Base-by-base conservation (phyloP, 1,284 basidiomycete genomes). In the Hemileccinum hortonii region DNA sequence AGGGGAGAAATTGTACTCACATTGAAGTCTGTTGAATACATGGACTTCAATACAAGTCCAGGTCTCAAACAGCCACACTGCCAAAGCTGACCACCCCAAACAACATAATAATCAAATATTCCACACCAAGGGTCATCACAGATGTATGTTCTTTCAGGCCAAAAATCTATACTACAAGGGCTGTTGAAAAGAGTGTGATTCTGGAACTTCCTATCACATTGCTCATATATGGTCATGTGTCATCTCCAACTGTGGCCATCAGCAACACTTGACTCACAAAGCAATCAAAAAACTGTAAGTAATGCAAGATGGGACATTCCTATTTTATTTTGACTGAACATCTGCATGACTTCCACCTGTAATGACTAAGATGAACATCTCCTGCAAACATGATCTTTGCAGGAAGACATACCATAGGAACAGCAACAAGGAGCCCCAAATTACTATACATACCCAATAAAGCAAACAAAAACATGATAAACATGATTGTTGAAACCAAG, bases 221-320 rank as follows among this genome's bases (percentile, higher is more conserved):
- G n/a, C n/a, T n/a, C n/a, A n/a, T n/a, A n/a, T n/a, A n/a, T n/a
- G n/a, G n/a, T n/a, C n/a, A n/a, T n/a, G n/a, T n/a, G n/a, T n/a
- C n/a, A n/a, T n/a, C n/a, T n/a, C n/a, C n/a, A n/a, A n/a, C n/a
- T n/a, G n/a, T n/a, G n/a, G n/a, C n/a, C n/a, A n/a, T n/a, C n/a
- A n/a, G n/a, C n/a, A n/a, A n/a, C n/a, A n/a, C n/a, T n/a, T n/a
- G n/a, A n/a, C n/a, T n/a, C n/a, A n/a, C n/a, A n/a, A n/a, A n/a
- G n/a, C n/a, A n/a, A n/a, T n/a, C n/a, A n/a, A n/a, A 18, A 62
- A 54, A 36, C 58, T 47, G 24, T 62, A 60, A 3, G 58, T 60
- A 18, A 49, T 58, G 58, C 47, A 37, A 62, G 47, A 21, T 44
- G 53, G 0, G 43, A 37, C 53, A 59, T 60, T n/a, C 58, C 60